phyloP scores from a whole-genome alignment of 768 basidiomycete species.

The Amanita fuliginea region DNA sequence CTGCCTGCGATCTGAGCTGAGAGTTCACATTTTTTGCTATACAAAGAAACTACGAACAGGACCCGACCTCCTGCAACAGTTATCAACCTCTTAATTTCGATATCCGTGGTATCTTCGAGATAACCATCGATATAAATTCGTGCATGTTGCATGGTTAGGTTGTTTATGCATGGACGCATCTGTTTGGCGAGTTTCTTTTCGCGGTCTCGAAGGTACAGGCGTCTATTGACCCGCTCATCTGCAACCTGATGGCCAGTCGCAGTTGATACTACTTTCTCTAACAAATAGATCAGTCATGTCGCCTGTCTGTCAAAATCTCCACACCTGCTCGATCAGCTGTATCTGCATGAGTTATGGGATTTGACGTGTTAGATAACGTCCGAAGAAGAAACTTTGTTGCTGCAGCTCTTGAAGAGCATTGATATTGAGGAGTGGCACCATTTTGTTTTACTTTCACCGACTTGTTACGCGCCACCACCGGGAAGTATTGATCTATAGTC shows the following conservation, averaged over 20 bases:
- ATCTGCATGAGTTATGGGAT: conserved; percentile 74
- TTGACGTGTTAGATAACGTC: conserved; percentile 50
- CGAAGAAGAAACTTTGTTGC: conserved; percentile 45
- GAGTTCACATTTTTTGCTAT: background rate
- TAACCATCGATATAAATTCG: conserved; percentile 66
- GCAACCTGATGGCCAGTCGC: conserved; percentile 61
- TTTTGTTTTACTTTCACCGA: conserved; percentile 3
- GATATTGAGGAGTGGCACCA: background rate
- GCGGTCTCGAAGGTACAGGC: conserved; percentile 30
- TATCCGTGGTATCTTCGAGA: conserved; percentile 60
- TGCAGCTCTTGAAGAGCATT: conserved; percentile 2
- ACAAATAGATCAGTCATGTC: background rate
- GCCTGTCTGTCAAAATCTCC: conserved; percentile 5
- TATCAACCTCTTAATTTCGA: conserved; percentile 66
- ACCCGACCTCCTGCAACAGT: conserved; percentile 55
- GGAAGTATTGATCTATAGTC: conserved; percentile 16
- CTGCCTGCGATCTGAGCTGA: conserved; percentile 23
- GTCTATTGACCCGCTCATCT: conserved; percentile 29
- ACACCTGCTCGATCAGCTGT: conserved; percentile 50
- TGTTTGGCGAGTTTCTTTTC: conserved; percentile 30
- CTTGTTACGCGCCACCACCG: conserved; percentile 11
- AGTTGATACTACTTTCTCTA: conserved; percentile 51
- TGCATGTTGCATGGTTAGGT: conserved; percentile 30
- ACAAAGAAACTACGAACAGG: conserved; percentile 33
- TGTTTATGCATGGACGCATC: conserved; percentile 9